Evolutionary conservation across 768 basidiomycete species (phyloP).

Genomic region (Tulasnella sp.): DNA sequence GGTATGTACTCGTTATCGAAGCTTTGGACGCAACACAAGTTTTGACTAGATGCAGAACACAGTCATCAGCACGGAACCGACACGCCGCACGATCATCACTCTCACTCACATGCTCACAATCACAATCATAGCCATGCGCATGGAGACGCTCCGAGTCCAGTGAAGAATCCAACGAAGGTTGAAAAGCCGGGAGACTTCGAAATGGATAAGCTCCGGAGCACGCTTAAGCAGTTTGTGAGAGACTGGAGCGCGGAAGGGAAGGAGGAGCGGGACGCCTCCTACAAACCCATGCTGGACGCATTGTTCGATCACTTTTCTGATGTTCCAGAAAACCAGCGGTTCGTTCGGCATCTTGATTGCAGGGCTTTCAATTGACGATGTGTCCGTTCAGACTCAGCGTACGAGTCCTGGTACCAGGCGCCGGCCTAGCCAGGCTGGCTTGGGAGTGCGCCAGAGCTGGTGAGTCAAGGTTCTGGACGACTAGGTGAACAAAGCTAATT

Average conservation of each 20-base stretch:
- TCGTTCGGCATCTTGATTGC: not conserved
- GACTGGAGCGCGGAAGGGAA: constrained; percentile 86
- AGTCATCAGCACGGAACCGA: not conserved
- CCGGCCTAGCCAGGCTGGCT: constrained; percentile 78
- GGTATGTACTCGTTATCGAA: not conserved
- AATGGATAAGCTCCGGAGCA: constrained; percentile 86
- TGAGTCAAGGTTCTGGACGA: constrained; percentile 25
- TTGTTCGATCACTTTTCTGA: constrained; percentile 52
- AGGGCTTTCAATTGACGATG: not conserved
- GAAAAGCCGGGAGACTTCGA: constrained; percentile 57
- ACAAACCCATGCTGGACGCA: constrained; percentile 70
- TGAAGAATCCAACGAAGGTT: constrained; percentile 20
- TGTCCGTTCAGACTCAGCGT: constrained; percentile 38
- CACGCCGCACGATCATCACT: constrained; percentile 19
- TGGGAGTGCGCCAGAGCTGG: constrained; percentile 79
- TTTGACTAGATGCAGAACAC: not conserved
- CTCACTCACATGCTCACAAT: constrained; percentile 21
- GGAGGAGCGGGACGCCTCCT: constrained; percentile 65
- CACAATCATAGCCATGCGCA: not conserved
- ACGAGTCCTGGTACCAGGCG: constrained; percentile 79
- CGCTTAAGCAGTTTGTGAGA: constrained; percentile 82
- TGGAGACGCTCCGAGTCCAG: not conserved
- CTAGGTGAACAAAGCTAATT: not conserved
- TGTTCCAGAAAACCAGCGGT: constrained; percentile 46
- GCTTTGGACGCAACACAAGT: not conserved